These are phyloP conservation scores for Verticillium isaacii DNA, from an alignment of 2,329 filamentous ascomycete species.

Conservation along the genomic window DNA sequence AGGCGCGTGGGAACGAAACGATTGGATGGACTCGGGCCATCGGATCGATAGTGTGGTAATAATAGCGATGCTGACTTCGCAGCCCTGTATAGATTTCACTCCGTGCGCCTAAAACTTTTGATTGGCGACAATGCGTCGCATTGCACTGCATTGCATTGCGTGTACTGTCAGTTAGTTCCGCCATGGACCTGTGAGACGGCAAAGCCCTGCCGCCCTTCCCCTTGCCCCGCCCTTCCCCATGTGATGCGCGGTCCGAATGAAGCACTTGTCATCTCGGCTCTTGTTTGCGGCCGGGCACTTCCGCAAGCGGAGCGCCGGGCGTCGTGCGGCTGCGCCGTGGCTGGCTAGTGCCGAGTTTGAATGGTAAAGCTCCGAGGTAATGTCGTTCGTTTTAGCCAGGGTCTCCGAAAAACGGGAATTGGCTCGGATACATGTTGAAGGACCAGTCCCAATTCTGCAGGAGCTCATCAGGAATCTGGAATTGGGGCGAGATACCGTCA, in stretches of 20 bases:
- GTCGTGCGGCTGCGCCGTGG: background rate
- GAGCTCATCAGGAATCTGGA: constrained; percentile 7
- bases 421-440: constrained; percentile 1
- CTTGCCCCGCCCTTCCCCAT: background rate
- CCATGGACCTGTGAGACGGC: too few relatives aligned
- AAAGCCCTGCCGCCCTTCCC: background rate
- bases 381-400: background rate
- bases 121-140: background rate
- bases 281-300: background rate
- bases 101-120: background rate
- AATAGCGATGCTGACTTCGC: background rate
- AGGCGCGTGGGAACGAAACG: background rate
- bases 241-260: background rate
- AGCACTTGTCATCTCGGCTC: background rate
- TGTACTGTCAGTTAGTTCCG: background rate
- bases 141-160: background rate
- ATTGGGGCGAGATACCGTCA: constrained; percentile 1
- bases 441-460: constrained; percentile 5
- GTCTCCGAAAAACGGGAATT: background rate
- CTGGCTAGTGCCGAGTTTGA: background rate
- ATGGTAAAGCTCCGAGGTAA: background rate
- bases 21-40: background rate
- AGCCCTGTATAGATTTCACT: background rate
- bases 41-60: background rate
- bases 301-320: background rate